Percentiles rank a stretch among this genome's conserved stretches.
Conservation (phyloP, 1,284 basidiomycete genomes). For the Xerocomus nothofagi region DNA sequence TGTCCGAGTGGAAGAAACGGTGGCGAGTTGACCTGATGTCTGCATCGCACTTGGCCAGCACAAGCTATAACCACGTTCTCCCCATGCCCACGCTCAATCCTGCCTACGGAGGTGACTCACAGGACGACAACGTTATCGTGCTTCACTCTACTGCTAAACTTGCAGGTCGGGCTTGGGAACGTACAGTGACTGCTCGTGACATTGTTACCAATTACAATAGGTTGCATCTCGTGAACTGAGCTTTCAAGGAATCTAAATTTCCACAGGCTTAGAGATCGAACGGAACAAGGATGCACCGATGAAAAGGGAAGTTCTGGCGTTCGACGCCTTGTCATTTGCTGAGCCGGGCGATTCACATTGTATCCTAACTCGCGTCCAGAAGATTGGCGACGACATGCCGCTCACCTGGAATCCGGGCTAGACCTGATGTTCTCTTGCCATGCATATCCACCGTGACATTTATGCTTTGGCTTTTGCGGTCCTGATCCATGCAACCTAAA, state of each 20-base stretch:
- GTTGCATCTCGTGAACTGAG: not conserved
- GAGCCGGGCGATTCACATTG: not conserved
- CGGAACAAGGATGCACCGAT: not conserved
- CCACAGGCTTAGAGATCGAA: not conserved
- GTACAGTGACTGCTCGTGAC: too few species aligned
- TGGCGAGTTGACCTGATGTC: not conserved
- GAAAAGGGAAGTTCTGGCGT: not conserved
- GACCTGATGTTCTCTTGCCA: too few species aligned
- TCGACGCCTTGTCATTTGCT: not conserved
- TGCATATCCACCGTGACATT: not conserved
- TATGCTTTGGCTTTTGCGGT: conserved; percentile 21
- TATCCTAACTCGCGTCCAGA: not conserved
- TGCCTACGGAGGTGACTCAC: not conserved
- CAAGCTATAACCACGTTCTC: not conserved
- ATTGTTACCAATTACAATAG: not conserved
- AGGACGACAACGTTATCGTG: not conserved
- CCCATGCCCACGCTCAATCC: too few species aligned
- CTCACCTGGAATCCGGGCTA: not conserved
- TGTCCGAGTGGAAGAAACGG: conserved; percentile 1
- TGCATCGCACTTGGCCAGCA: not conserved
- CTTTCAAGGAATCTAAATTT: not conserved
- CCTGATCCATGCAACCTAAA: conserved; percentile 31
- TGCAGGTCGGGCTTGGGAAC: not conserved
- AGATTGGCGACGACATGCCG: not conserved
- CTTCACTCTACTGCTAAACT: not conserved